Evolutionary conservation across 2,329 filamentous ascomycete species (phyloP).

Genomic region (Xylaria sp.): DNA sequence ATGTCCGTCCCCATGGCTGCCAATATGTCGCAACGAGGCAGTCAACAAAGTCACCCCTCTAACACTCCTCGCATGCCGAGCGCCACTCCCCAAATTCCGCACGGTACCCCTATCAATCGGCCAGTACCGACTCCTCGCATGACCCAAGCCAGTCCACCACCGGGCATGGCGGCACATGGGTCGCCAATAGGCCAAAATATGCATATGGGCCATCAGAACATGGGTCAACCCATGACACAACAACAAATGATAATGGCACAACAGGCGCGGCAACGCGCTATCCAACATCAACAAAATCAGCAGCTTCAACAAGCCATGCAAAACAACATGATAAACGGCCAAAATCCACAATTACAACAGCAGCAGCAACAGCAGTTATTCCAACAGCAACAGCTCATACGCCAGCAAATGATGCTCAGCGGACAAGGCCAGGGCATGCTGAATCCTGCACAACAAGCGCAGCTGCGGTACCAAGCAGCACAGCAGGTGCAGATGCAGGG

Average conservation of each 20-base stretch:
- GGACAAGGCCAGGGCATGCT: slow-evolving; percentile 48
- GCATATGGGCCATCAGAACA: slow-evolving; percentile 57
- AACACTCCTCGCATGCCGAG: slow-evolving; percentile 68
- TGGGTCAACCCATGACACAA: slow-evolving; percentile 38
- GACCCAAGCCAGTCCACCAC: slow-evolving; percentile 66
- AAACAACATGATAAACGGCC: slow-evolving; percentile 40
- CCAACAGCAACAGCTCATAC: slow-evolving; percentile 47
- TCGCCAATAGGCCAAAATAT: slow-evolving; percentile 60
- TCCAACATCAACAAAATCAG: slow-evolving; percentile 37
- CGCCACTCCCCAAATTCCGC: slow-evolving; percentile 65
- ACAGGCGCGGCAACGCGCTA: slow-evolving; percentile 26
- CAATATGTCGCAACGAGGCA: slow-evolving; percentile 68
- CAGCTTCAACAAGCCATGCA: slow-evolving; percentile 41
- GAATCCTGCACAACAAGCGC: slow-evolving; percentile 46
- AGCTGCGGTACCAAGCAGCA: slow-evolving; percentile 44
- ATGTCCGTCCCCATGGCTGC: slow-evolving; percentile 66
- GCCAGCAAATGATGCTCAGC: slow-evolving; percentile 50
- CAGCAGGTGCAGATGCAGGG: slow-evolving; percentile 39
- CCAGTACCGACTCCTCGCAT: slow-evolving; percentile 64
- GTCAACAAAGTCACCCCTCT: slow-evolving; percentile 69
- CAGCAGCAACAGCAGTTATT: slow-evolving; percentile 39
- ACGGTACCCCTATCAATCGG: slow-evolving; percentile 64
- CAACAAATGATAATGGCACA: slow-evolving; percentile 51
- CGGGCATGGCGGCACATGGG: slow-evolving; percentile 62
- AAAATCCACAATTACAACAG: slow-evolving; percentile 45